Evolutionary conservation across 2,329 filamentous ascomycete genomes (phyloP), one percentile per base, ranked within the genome.

Genomic region (Xylariaceae sp.): DNA sequence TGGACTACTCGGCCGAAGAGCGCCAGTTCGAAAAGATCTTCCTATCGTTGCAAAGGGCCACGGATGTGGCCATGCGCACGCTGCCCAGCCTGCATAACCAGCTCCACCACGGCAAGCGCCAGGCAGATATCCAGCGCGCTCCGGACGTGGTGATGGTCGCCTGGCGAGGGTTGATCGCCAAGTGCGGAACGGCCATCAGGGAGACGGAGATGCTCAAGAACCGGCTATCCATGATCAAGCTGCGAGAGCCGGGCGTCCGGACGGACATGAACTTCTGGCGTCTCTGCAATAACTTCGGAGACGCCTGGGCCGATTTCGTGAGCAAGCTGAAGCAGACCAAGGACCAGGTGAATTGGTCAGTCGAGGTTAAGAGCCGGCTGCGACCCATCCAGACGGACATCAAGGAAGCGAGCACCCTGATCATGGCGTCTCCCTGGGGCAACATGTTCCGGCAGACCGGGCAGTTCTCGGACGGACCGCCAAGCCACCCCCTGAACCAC

Each of bases 21-120:
- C 74, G 76, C 12, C 74, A 81, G 18, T 95, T 95, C 50, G 89
- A 94, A 47, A 78, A 72, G 45, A 87, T 96, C 15, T 94, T 86
- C 64, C 58, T 88, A 23, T 83, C 84, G 31, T 68, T 95, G 16
- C 80, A 82, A 31, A 75, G 73, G 38, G 85, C 87, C 1, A 82
- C 84, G 14, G 84, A 88, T 34, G 69, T 86, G 34, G 81, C 88
- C 18, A 73, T 85, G 50, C 76, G 78, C 29, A 81, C 80, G 2
- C 67, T 95, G 17, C 88, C 88, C 1, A 69, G 69, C 39, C 80
- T 87, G 46, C 78, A 80, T 44, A 70, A 69, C 35, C 83, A 88
- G 46, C 80, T 92, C 44, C 63, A 71, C 19, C 68, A 70, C 8
- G 78, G 78, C 5, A 73, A 85, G 43, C 75, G 83, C 38, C 72